A percentile compares a stretch with the other conserved stretches of the same genome.
These are phyloP conservation scores for Choiromyces venosus DNA, from an alignment of 495 filamentous ascomycete genomes.

Conservation along the genomic window DNA sequence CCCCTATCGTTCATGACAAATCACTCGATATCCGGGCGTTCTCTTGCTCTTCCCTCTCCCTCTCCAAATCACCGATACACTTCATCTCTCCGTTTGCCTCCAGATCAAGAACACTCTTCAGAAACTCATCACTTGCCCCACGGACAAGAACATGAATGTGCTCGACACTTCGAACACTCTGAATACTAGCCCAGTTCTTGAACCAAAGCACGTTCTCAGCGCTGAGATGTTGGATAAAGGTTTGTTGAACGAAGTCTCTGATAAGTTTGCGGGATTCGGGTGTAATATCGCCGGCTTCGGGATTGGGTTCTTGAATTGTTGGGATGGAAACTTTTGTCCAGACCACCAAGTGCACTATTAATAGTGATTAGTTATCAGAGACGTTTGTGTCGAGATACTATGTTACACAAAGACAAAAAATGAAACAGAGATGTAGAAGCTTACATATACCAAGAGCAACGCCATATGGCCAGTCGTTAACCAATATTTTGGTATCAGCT, in stretches of 20 bases:
- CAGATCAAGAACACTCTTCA: conserved; percentile 13
- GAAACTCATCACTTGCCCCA: conserved; percentile 20
- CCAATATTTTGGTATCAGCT: conserved; percentile 55
- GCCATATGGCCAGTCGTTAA: conserved; percentile 92
- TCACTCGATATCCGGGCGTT: conserved; percentile 18
- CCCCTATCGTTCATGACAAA: conserved; percentile 3
- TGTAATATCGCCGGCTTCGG: conserved; percentile 64
- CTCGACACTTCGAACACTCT: conserved; percentile 77
- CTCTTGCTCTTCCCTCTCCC: conserved; percentile 12
- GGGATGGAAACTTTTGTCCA: conserved; percentile 60
- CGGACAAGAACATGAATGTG: conserved; percentile 57
- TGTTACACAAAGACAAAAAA: neutral
- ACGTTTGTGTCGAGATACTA: neutral
- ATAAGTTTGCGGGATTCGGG: conserved; percentile 58
- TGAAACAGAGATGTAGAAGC: neutral
- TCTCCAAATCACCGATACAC: conserved; percentile 31
- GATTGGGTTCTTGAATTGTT: conserved; percentile 45
- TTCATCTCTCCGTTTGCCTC: conserved; percentile 17
- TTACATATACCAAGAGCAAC: conserved; percentile 57
- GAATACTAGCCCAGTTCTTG: conserved; percentile 86
- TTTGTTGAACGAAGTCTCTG: conserved; percentile 59
- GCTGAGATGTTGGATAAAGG: conserved; percentile 59
- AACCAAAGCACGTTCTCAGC: conserved; percentile 74
- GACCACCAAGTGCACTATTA: conserved; percentile 59
- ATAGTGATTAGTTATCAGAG: neutral